Percentiles rank a stretch among this genome's conserved stretches.
Conservation (phyloP, 2,329 filamentous ascomycete species). For the Phoma herbarum region DNA sequence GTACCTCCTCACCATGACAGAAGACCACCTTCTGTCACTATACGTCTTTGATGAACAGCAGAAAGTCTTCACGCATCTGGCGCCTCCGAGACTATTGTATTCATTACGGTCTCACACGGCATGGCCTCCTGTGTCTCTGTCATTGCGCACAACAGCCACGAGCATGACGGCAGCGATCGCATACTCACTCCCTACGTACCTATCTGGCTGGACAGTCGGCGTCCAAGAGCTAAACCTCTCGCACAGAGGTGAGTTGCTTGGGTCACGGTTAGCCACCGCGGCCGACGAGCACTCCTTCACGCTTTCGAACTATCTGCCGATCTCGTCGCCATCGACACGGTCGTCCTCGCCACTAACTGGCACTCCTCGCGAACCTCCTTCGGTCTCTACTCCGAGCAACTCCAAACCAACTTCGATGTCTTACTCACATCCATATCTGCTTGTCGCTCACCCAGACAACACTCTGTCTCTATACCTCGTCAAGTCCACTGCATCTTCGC, state of each 20-base stretch:
- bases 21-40: slow-evolving; percentile 75
- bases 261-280: slow-evolving; percentile 62
- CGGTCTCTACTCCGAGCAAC: slow-evolving; percentile 26
- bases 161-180: slow-evolving; percentile 83
- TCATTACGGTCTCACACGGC: slow-evolving; percentile 84
- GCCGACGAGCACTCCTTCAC: slow-evolving; percentile 58
- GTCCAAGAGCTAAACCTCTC: slow-evolving; percentile 87
- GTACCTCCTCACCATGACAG: slow-evolving; percentile 81
- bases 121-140: slow-evolving; percentile 80
- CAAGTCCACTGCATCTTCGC: slow-evolving; percentile 70
- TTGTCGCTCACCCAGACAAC: slow-evolving; percentile 86
- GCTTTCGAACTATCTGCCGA: slow-evolving; percentile 42
- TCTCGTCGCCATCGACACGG: slow-evolving; percentile 38
- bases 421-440: slow-evolving; percentile 80
- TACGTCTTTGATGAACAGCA: slow-evolving; percentile 66
- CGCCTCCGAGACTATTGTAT: slow-evolving; percentile 70
- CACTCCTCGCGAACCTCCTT: slow-evolving; percentile 35
- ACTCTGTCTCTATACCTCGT: slow-evolving; percentile 85
- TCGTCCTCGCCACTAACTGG: slow-evolving; percentile 40
- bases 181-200: slow-evolving; percentile 79
- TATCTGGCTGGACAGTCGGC: slow-evolving; percentile 85
- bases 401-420: slow-evolving; percentile 60
- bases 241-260: slow-evolving; percentile 57
- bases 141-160: slow-evolving; percentile 72
- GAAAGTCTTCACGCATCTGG: slow-evolving; percentile 19